phyloP scores from a whole-genome alignment of 2,329 filamentous ascomycete genomes.

The Fusarium longipes region DNA sequence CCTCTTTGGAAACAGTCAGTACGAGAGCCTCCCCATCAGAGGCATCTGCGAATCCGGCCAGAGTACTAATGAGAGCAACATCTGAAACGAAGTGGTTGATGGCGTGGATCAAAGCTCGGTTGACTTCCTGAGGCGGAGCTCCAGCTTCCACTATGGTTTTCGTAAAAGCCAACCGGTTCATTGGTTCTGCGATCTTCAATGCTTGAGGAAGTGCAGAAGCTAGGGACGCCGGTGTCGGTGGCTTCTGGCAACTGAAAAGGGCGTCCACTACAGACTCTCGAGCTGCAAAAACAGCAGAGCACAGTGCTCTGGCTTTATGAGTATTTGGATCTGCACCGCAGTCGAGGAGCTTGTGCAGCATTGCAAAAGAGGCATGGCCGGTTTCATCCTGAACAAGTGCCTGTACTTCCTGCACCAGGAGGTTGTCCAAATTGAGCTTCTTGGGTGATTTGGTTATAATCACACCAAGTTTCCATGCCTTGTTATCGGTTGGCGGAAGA shows the following conservation, averaged over 20 bases:
- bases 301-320: constrained; percentile 62
- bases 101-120: constrained; percentile 63
- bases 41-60: constrained; percentile 61
- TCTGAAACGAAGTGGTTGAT: constrained; percentile 62
- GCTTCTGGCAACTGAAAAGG: constrained; percentile 54
- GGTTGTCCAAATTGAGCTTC: constrained; percentile 56
- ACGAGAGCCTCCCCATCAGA: constrained; percentile 62
- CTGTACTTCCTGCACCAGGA: constrained; percentile 64
- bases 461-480: constrained; percentile 61
- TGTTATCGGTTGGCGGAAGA: constrained; percentile 57
- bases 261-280: constrained; percentile 60
- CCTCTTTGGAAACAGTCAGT: constrained; percentile 59
- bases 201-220: constrained; percentile 64
- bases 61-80: constrained; percentile 58
- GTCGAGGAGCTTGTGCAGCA: constrained; percentile 60
- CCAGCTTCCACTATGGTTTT: constrained; percentile 63
- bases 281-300: constrained; percentile 61
- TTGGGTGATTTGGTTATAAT: constrained; percentile 59
- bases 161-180: constrained; percentile 63
- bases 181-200: constrained; percentile 61
- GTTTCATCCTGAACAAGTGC: constrained; percentile 54
- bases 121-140: constrained; percentile 60
- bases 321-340: constrained; percentile 67
- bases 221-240: constrained; percentile 58
- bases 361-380: constrained; percentile 55